These are phyloP conservation scores for Trametes cinnabarina DNA, from an alignment of 768 basidiomycete genomes.

Conservation along the genomic window DNA sequence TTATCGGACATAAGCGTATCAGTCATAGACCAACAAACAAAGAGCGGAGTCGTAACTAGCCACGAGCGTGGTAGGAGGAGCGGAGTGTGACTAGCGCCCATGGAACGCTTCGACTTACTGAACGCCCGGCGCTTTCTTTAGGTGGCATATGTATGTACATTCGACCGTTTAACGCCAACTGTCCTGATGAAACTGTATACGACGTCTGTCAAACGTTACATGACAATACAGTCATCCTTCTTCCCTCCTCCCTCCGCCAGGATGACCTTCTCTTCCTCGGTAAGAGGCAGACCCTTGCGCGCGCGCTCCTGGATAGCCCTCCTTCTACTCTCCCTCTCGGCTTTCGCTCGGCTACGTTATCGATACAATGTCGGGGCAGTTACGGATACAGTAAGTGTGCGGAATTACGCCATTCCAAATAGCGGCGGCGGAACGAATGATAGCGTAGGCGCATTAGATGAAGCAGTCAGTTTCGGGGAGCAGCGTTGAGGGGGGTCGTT, in stretches of 20 bases:
- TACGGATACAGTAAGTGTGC: constrained; percentile 1
- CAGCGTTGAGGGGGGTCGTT: constrained; percentile 25
- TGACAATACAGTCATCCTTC: constrained; percentile 45
- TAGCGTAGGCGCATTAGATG: constrained; percentile 27
- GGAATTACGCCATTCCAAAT: constrained; percentile 61
- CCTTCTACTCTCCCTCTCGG: constrained; percentile 67
- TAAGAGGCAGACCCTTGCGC: constrained; percentile 71
- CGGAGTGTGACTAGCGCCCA: too few species aligned
- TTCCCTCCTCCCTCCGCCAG: constrained; percentile 56
- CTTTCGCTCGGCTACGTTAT: constrained; percentile 61
- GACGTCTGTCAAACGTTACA: too few species aligned
- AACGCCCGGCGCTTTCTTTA: too few species aligned
- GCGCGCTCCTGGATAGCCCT: constrained; percentile 72
- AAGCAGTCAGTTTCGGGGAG: constrained; percentile 34
- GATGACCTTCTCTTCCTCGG: constrained; percentile 61
- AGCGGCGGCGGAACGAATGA: constrained; percentile 68
- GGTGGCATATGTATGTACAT: too few species aligned
- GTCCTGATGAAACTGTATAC: too few species aligned
- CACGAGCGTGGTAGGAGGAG: too few species aligned
- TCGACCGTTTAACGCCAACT: too few species aligned
- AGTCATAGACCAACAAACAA: background rate
- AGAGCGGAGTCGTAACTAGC: too few species aligned
- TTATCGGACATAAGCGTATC: constrained; percentile 25
- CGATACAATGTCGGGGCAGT: constrained; percentile 13
- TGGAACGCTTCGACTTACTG: too few species aligned